Conservation (phyloP, 768 basidiomycete genomes). For the Suillus plorans region DNA sequence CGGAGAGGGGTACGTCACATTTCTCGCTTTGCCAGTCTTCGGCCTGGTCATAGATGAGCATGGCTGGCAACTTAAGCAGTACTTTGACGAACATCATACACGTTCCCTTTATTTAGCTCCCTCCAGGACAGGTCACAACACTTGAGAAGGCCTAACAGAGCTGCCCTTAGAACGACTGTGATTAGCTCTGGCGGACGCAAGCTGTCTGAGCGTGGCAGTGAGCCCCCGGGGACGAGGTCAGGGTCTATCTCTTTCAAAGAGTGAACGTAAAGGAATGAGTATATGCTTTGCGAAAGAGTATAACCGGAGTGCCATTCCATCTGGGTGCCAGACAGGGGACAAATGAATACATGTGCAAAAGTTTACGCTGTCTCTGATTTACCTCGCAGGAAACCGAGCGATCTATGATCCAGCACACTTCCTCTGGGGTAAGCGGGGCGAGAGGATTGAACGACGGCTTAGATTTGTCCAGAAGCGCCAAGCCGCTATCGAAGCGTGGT, state of each 20-base stretch:
- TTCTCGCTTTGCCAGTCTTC: conserved; percentile 94
- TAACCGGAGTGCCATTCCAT: conserved; percentile 88
- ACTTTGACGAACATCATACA: conserved; percentile 67
- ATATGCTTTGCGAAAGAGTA: conserved; percentile 84
- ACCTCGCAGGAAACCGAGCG: conserved; percentile 78
- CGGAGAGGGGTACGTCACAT: conserved; percentile 74
- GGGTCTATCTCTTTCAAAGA: conserved; percentile 60
- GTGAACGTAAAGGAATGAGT: conserved; percentile 75
- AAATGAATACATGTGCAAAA: conserved; percentile 16
- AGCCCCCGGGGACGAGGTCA: conserved; percentile 39
- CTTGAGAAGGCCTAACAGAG: conserved; percentile 69
- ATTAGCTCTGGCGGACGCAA: conserved; percentile 61
- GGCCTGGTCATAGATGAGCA: conserved; percentile 42
- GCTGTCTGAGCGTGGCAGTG: conserved; percentile 34
- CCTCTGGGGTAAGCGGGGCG: conserved; percentile 64
- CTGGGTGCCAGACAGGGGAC: conserved; percentile 38
- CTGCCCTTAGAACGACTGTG: conserved; percentile 66
- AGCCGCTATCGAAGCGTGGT: conserved; percentile 84
- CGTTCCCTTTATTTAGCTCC: conserved; percentile 71
- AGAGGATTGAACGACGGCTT: conserved; percentile 62
- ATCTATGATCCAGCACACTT: conserved; percentile 89
- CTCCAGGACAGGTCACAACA: conserved; percentile 81
- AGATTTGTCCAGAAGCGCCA: conserved; percentile 44
- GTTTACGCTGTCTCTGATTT: conserved; percentile 21
- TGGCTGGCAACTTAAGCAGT: conserved; percentile 13